phyloP scores from a whole-genome alignment of 345 rosid species.

The Dipteronia sinensis region DNA sequence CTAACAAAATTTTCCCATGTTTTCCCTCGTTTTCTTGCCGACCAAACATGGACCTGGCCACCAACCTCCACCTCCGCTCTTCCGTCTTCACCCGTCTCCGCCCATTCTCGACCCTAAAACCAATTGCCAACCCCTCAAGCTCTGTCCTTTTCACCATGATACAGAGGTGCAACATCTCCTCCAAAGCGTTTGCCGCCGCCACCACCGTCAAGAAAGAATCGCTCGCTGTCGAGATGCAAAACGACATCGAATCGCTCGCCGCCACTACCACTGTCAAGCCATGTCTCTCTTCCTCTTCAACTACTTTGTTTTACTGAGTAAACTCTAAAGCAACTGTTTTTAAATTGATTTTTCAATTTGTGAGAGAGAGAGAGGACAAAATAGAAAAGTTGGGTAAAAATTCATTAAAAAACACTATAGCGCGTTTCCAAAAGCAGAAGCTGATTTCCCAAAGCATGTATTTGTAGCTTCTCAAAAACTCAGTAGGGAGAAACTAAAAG shows the following conservation, averaged over 20 bases:
- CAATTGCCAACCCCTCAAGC: constrained; percentile 17
- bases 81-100: constrained; percentile 41
- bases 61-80: constrained; percentile 60
- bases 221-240: constrained; percentile 38
- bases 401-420: too few species aligned
- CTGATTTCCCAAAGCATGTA: too few species aligned
- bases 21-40: constrained; percentile 4
- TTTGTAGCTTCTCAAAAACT: too few species aligned
- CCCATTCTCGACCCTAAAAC: constrained; percentile 28
- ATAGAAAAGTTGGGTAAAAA: too few species aligned
- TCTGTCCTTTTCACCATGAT: constrained; percentile 25
- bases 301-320: too few species aligned
- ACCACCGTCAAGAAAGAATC: constrained; percentile 50
- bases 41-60: constrained; percentile 58
- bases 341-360: too few species aligned
- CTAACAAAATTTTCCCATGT: background rate
- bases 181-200: constrained; percentile 56
- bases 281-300: too few species aligned
- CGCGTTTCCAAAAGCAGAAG: too few species aligned
- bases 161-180: constrained; percentile 28
- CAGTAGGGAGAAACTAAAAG: too few species aligned
- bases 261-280: too few species aligned
- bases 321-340: too few species aligned
- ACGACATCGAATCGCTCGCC: constrained; percentile 78
- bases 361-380: too few species aligned